Conservation (phyloP, 192 early-diverging fungal genomes). For the Jimgerdemannia flammicorona region DNA sequence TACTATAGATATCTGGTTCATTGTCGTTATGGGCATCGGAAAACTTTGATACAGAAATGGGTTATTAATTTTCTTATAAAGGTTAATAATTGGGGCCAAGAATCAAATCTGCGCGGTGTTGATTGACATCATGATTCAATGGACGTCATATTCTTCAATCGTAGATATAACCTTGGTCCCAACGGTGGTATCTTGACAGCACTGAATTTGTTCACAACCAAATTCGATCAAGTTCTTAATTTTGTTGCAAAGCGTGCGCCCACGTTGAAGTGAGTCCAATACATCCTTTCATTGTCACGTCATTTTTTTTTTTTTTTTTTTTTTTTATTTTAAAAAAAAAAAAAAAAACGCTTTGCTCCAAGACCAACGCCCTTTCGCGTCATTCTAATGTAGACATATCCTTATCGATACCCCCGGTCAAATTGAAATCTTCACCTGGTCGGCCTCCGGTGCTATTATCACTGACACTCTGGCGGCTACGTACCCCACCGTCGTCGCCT, state of each 20-base stretch:
- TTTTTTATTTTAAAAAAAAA: not conserved
- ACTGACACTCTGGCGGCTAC: constrained; percentile 89
- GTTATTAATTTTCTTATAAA: no score
- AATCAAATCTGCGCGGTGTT: no score
- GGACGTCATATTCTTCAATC: no score
- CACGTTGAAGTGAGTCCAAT: constrained; percentile 66
- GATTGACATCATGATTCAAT: no score
- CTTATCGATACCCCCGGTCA: constrained; percentile 95
- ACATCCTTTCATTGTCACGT: no score
- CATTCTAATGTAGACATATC: constrained; percentile 54
- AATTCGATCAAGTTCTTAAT: constrained; percentile 95
- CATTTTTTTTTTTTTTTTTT: constrained; percentile 1
- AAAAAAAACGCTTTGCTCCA: no score
- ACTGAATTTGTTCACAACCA: constrained; percentile 96
- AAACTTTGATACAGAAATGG: no score
- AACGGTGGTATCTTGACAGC: constrained; percentile 97
- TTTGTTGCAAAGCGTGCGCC: constrained; percentile 78
- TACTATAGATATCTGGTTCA: no score
- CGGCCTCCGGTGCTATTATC: constrained; percentile 93
- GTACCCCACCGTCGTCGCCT: constrained; percentile 88
- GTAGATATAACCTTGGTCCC: constrained; percentile 88
- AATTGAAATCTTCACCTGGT: constrained; percentile 99
- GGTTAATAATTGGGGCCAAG: not conserved
- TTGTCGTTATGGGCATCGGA: no score
- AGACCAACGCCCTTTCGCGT: no score